phyloP scores from a whole-genome alignment of 345 rosid genomes.

The Hevea brasiliensis region DNA sequence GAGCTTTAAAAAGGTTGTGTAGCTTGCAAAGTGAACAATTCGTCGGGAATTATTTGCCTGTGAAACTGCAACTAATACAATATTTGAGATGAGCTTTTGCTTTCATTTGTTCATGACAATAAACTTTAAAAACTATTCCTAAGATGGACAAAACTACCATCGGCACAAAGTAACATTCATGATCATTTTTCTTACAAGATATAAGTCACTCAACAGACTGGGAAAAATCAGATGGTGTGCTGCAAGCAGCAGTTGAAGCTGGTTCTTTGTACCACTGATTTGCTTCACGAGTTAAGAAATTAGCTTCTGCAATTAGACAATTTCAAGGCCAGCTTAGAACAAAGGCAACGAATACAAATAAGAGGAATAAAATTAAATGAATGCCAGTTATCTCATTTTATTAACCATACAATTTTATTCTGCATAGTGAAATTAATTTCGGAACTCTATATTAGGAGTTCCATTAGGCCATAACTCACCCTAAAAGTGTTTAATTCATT shows the following conservation, averaged over 20 bases:
- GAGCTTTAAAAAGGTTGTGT: not conserved
- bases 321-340: not conserved
- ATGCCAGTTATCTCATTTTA: not conserved
- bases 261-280: slow-evolving; percentile 83
- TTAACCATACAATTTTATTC: not conserved
- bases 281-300: slow-evolving; percentile 68
- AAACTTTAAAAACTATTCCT: not conserved
- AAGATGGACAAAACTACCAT: not conserved
- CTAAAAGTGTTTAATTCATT: not conserved
- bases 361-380: not conserved
- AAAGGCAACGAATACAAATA: not conserved
- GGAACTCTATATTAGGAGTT: not conserved
- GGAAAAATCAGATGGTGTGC: slow-evolving; percentile 35
- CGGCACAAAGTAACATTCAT: not conserved
- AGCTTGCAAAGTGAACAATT: not conserved
- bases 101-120: not conserved
- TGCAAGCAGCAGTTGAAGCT: slow-evolving; percentile 41
- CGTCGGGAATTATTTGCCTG: not conserved
- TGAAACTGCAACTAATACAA: not conserved
- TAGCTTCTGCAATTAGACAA: slow-evolving; percentile 63
- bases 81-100: not conserved
- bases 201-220: slow-evolving; percentile 22
- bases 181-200: not conserved
- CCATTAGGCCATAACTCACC: not conserved
- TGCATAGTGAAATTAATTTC: not conserved